Conservation (phyloP, 1,284 basidiomycete species). For the Vanrija sp. region DNA sequence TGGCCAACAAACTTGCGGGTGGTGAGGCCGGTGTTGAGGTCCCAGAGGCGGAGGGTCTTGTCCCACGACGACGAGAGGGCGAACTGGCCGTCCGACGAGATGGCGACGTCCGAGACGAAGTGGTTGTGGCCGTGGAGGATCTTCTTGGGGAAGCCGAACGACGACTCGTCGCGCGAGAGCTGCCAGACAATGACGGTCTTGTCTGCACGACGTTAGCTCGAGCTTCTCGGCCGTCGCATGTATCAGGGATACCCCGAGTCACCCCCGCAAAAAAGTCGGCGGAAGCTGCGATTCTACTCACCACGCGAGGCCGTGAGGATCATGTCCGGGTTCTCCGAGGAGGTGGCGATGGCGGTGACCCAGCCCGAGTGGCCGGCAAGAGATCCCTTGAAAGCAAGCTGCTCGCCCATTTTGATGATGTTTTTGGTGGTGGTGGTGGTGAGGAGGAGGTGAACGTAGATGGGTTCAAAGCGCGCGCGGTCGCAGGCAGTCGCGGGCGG, state of each 20-base stretch:
- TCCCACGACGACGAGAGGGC: slow-evolving; percentile 99
- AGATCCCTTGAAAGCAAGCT: slow-evolving; percentile 85
- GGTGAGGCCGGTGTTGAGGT: slow-evolving; percentile 89
- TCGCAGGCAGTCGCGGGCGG: too few relatives aligned
- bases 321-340: slow-evolving; percentile 94
- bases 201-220: slow-evolving; percentile 58
- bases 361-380: slow-evolving; percentile 94
- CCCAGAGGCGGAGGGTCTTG: slow-evolving; percentile 99
- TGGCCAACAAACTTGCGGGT: slow-evolving; percentile 98
- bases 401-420: slow-evolving; percentile 64
- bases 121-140: slow-evolving; percentile 99
- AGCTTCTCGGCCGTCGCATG: too few relatives aligned
- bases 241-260: not conserved
- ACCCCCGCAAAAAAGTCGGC: too few relatives aligned
- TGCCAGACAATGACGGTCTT: slow-evolving; percentile 99
- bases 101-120: slow-evolving; percentile 99
- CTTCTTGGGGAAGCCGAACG: slow-evolving; percentile 91
- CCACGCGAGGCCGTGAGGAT: slow-evolving; percentile 95
- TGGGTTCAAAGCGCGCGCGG: too few relatives aligned
- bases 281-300: slow-evolving; percentile 50
- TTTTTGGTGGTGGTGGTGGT: slow-evolving; percentile 7
- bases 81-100: slow-evolving; percentile 98
- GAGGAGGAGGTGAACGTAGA: not conserved
- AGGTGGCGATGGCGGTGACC: slow-evolving; percentile 95
- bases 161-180: slow-evolving; percentile 86